phyloP scores from a whole-genome alignment of 2,329 filamentous ascomycete genomes.

The Exutisphaerella laricina region DNA sequence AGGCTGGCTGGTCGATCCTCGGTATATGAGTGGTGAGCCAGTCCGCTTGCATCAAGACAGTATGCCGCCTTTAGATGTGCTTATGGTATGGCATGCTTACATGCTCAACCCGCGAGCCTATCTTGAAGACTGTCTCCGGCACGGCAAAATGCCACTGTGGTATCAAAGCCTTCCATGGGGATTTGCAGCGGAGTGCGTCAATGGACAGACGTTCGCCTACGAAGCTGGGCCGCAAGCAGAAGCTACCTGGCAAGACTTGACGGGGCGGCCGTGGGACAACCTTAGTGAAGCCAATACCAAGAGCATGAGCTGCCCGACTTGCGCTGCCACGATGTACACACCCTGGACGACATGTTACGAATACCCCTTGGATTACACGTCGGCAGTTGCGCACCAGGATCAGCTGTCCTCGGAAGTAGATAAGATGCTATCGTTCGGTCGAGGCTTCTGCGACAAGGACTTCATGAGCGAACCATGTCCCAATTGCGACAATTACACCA shows the following conservation, averaged over 20 bases:
- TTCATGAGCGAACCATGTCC: conserved; percentile 47
- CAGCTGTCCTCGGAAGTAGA: conserved; percentile 33
- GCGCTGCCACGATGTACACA: conserved; percentile 39
- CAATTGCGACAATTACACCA: conserved; percentile 47
- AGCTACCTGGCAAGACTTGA: conserved; percentile 44
- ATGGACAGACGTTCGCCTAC: conserved; percentile 54
- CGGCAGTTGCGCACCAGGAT: conserved; percentile 4
- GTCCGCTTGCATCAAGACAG: conserved; percentile 13
- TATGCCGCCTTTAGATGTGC: conserved; percentile 51
- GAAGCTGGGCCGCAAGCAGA: conserved; percentile 42
- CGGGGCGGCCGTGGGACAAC: conserved; percentile 56
- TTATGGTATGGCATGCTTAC: conserved; percentile 76
- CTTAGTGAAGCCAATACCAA: conserved; percentile 47
- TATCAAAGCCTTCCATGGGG: conserved; percentile 61
- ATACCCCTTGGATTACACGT: neutral
- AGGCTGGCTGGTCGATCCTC: conserved; percentile 17
- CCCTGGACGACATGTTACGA: conserved; percentile 55
- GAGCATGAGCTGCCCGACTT: conserved; percentile 52
- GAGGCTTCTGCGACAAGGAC: conserved; percentile 56
- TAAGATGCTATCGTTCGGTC: conserved; percentile 36
- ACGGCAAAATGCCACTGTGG: conserved; percentile 54
- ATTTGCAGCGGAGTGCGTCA: conserved; percentile 53
- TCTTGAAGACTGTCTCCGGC: conserved; percentile 65
- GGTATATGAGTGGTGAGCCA: neutral
- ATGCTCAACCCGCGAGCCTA: conserved; percentile 72